Conservation (phyloP, 2,329 filamentous ascomycete species). For the Chaetomium sp. region DNA sequence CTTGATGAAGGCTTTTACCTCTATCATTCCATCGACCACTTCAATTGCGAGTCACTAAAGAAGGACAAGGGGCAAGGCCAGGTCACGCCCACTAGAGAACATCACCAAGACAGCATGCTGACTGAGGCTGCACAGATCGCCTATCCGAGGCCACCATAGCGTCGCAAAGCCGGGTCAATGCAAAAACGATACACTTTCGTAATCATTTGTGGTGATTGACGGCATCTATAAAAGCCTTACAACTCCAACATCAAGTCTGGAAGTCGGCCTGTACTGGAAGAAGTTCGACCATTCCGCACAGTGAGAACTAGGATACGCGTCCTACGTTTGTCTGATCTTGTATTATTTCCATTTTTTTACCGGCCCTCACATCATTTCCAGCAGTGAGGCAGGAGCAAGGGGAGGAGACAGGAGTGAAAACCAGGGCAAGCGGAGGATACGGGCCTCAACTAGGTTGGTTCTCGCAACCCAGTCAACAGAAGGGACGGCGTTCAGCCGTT, state of each 20-base stretch:
- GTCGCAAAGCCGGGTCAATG: neutral
- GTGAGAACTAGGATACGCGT: neutral
- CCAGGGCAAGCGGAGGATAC: neutral
- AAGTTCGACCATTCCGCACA: neutral
- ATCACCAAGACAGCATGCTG: neutral
- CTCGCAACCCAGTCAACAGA: neutral
- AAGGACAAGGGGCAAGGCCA: neutral
- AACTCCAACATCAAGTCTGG: neutral
- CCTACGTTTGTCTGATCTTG: neutral
- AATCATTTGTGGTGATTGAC: neutral
- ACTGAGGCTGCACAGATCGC: neutral
- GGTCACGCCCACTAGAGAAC: neutral
- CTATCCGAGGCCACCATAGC: neutral
- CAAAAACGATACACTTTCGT: neutral
- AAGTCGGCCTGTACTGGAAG: neutral
- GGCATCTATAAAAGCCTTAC: neutral
- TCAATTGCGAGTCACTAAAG: neutral
- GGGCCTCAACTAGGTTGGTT: neutral
- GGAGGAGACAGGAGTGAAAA: neutral
- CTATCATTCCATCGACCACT: neutral
- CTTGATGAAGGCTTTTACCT: neutral
- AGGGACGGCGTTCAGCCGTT: neutral
- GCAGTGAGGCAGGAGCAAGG: neutral
- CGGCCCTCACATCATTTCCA: neutral
- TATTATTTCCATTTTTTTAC: neutral